phyloP scores from a whole-genome alignment of 805 yeast genomes.

The Wickerhamomyces canadensis region DNA sequence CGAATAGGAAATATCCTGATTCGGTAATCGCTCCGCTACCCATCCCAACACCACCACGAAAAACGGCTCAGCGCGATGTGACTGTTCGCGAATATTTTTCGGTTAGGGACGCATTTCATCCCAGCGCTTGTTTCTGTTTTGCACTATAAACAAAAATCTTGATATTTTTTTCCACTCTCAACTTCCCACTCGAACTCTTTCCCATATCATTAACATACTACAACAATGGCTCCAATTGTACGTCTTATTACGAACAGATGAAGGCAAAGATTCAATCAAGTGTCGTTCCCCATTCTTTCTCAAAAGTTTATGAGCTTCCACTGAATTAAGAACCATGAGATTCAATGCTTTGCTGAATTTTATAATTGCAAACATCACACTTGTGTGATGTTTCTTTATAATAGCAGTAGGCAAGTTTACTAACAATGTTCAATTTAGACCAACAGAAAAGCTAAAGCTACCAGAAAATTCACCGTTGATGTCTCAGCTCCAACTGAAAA shows the following conservation, averaged over 20 bases:
- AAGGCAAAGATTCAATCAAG: conserved; percentile 15
- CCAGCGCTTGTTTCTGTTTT: too few relatives aligned
- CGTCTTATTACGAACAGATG: conserved; percentile 36
- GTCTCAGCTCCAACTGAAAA: conserved; percentile 95
- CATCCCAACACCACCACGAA: too few relatives aligned
- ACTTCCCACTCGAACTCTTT: too few relatives aligned
- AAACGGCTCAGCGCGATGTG: too few relatives aligned
- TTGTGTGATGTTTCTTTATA: conserved; percentile 13
- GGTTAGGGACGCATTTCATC: too few relatives aligned
- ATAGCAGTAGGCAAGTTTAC: conserved; percentile 72
- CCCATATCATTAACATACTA: background rate
- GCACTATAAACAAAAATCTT: too few relatives aligned
- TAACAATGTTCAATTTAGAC: conserved; percentile 44
- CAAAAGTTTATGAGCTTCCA: conserved; percentile 5
- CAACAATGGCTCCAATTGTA: conserved; percentile 87
- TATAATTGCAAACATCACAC: conserved; percentile 25
- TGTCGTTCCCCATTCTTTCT: conserved; percentile 29
- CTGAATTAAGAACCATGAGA: background rate
- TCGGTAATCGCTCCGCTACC: too few relatives aligned
- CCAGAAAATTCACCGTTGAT: conserved; percentile 92
- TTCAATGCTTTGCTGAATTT: conserved; percentile 28
- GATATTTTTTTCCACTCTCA: background rate
- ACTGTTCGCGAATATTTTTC: too few relatives aligned
- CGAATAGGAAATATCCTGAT: too few relatives aligned
- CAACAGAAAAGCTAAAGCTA: conserved; percentile 73